These are phyloP conservation scores for peach (Prunus persica) DNA, from an alignment of 306 rosid species.

Conservation along the genomic window Prunus_persica_NCBIv2 NC_034014.1:6363501-6364000, in stretches of 20 bases:
- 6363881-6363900: conserved; percentile 20
- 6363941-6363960: conserved; percentile 72
- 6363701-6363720: background rate
- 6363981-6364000: conserved; percentile 95
- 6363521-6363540: conserved; percentile 17
- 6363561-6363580: conserved; percentile 92
- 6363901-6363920: conserved; percentile 3
- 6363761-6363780: background rate
- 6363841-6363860: background rate
- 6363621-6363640: conserved; percentile 89
- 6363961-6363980: conserved; percentile 86
- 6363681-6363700: conserved; percentile 4
- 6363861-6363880: background rate
- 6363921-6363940: conserved; percentile 1
- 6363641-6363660: conserved; percentile 83
- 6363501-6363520: conserved; percentile 14
- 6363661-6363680: conserved; percentile 82
- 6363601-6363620: conserved; percentile 85
- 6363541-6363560: conserved; percentile 20
- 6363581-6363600: conserved; percentile 61
- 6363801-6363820: background rate
- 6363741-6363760: conserved; percentile 4
- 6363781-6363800: conserved; percentile 6
- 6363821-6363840: background rate
- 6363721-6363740: conserved; percentile 4